A percentile compares a stretch with the other conserved stretches of the same genome.
Conservation (phyloP, 192 early-diverging fungal species). For the Backusella circina region DNA sequence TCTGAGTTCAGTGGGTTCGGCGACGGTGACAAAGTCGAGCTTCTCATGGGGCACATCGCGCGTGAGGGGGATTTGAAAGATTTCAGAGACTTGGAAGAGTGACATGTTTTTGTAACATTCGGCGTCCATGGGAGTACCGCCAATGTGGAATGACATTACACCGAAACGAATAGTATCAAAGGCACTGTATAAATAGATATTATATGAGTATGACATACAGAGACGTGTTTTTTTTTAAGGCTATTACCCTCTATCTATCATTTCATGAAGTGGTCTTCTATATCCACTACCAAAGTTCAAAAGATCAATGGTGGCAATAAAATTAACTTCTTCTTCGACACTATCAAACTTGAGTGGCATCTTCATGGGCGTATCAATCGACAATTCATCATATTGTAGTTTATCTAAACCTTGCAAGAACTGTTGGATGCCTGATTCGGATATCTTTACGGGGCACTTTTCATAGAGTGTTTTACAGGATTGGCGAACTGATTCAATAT, state of each 20-base stretch:
- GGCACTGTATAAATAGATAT: slow-evolving; percentile 40
- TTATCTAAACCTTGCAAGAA: slow-evolving; percentile 37
- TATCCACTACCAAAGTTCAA: slow-evolving; percentile 81
- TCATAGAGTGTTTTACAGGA: slow-evolving; percentile 32
- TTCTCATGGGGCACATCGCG: slow-evolving; percentile 57
- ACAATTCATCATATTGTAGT: slow-evolving; percentile 35
- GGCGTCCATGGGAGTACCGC: slow-evolving; percentile 55
- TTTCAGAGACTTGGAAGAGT: slow-evolving; percentile 55
- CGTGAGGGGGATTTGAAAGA: slow-evolving; percentile 74
- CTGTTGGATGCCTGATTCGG: slow-evolving; percentile 18
- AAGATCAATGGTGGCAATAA: slow-evolving; percentile 70
- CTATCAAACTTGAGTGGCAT: slow-evolving; percentile 79
- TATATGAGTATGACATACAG: neutral
- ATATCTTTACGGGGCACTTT: slow-evolving; percentile 27
- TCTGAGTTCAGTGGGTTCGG: slow-evolving; percentile 56
- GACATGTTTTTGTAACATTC: slow-evolving; percentile 54
- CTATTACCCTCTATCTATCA: slow-evolving; percentile 45
- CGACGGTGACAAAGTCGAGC: slow-evolving; percentile 58
- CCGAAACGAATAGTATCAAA: slow-evolving; percentile 80
- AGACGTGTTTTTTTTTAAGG: neutral
- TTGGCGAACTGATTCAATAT: slow-evolving; percentile 37
- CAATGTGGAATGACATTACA: slow-evolving; percentile 79
- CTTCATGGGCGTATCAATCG: slow-evolving; percentile 45
- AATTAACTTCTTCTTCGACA: slow-evolving; percentile 71
- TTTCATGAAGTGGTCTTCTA: slow-evolving; percentile 59